Evolutionary conservation across 2,329 filamentous ascomycete genomes (phyloP), one percentile per base, ranked within the genome.

Genomic region (Fusarium sp.): DNA sequence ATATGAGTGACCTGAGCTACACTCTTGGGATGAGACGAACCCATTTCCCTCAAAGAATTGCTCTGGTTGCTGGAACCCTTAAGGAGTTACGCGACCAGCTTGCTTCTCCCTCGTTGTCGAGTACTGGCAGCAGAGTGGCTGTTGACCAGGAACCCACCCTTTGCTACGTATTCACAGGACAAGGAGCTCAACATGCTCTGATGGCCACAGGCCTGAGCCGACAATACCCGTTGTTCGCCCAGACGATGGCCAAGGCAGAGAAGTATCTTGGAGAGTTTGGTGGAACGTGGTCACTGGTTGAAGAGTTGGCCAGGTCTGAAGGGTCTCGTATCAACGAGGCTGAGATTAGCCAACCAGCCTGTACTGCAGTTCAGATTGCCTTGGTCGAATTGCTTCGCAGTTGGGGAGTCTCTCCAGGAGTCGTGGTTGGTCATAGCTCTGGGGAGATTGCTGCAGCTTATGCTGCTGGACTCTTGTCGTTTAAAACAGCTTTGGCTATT

Each of bases 391-490:
- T 48, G 7, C 45, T 47, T 35, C 45, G 45, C 7, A 47, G 45
- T 11, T 41, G 35, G 37, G 11, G 25, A 32, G 19, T 51, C 7
- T 40, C 25, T 7, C 35, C 48, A 41, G 23, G 11, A 4, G 14
- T 41, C 14, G 37, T 32, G n/a, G 39, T 41, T 11, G 35, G 48
- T 11, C 48, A 51, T 15, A 41, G 37, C 9, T 41, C 37, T 30
- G 48, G 48, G 13, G 48, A 51, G 13, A 51, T 51, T 8, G 48
- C 37, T 9, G 48, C 48, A 13, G 48, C 48, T 13, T 51, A 41
- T 22, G 48, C 37, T 8, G 14, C 48, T 22, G 48, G 37, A 22
- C 37, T 41, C 10, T 17, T 51, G 2, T 33, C 25, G 7, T 41
- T 41, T 4, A 22, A 30, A n/a, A 40, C 25, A 22, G 37, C 37